Conservation (phyloP, 2,329 filamentous ascomycete genomes). For the Cadophora luteo-olivacea region DNA sequence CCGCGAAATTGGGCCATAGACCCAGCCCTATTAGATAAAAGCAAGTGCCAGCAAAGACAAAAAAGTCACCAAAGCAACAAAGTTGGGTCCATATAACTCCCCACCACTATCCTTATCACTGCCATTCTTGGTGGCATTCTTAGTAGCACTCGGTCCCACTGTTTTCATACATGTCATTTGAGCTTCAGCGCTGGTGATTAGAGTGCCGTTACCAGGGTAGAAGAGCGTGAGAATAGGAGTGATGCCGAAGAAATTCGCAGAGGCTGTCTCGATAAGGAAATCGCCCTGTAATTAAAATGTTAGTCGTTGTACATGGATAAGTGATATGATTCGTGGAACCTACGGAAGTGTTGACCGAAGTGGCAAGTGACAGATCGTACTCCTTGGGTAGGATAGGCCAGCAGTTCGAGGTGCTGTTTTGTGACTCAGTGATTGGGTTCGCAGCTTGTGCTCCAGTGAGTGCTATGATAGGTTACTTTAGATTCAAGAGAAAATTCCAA, state of each 20-base stretch:
- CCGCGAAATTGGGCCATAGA: no score
- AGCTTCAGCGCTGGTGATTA: background rate
- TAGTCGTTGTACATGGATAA: background rate
- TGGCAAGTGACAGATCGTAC: background rate
- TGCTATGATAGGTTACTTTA: no score
- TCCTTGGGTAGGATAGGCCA: no score
- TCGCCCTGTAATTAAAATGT: background rate
- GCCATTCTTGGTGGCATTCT: background rate
- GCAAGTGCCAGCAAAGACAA: background rate
- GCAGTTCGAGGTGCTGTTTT: no score
- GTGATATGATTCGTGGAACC: background rate
- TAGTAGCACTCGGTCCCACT: background rate
- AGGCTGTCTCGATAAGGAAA: background rate
- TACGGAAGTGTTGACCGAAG: background rate
- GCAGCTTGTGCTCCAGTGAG: no score
- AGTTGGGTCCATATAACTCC: background rate
- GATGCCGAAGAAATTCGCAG: background rate
- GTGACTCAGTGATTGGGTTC: no score
- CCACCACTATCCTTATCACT: background rate
- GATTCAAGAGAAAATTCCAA: no score
- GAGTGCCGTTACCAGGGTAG: background rate
- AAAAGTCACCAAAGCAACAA: background rate
- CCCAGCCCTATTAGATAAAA: background rate
- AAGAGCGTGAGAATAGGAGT: background rate
- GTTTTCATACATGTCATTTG: conserved; percentile 1